Conservation (phyloP, 176 grass and related monocot genomes). For the Miscanthus lutarioriparius region DNA sequence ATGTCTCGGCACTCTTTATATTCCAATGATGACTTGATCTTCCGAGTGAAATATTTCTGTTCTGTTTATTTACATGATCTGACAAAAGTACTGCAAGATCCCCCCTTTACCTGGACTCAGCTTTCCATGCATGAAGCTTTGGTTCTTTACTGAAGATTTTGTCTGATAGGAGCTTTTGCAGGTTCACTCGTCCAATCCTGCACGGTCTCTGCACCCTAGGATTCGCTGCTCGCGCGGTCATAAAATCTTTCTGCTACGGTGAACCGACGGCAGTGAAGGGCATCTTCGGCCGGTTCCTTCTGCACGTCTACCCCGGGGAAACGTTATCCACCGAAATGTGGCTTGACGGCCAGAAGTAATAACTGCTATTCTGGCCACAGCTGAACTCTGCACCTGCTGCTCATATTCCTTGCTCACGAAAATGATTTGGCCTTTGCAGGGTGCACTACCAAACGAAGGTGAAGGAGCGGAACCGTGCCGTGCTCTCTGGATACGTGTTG, state of each 20-base stretch:
- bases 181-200: conserved; percentile 81
- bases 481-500: conserved; percentile 78
- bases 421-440: conserved; percentile 47
- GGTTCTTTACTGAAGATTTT: conserved; percentile 12
- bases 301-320: conserved; percentile 81
- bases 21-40: neutral
- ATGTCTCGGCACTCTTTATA: neutral
- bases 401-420: neutral
- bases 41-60: neutral
- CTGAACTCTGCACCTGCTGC: neutral
- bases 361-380: neutral
- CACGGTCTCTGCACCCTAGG: conserved; percentile 90
- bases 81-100: conserved; percentile 17
- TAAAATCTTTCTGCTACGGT: conserved; percentile 72
- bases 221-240: conserved; percentile 63
- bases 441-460: conserved; percentile 77
- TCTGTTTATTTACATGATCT: conserved; percentile 26
- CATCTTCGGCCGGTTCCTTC: conserved; percentile 78
- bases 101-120: neutral
- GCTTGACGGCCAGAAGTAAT: conserved; percentile 74
- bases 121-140: conserved; percentile 26
- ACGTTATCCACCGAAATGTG: conserved; percentile 87
- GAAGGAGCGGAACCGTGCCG: conserved; percentile 72
- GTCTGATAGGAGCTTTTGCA: conserved; percentile 33
- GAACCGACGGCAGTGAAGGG: conserved; percentile 60